Base-by-base conservation (phyloP, 371 early-diverging fungal species). In the Apophysomyces sp. region DNA sequence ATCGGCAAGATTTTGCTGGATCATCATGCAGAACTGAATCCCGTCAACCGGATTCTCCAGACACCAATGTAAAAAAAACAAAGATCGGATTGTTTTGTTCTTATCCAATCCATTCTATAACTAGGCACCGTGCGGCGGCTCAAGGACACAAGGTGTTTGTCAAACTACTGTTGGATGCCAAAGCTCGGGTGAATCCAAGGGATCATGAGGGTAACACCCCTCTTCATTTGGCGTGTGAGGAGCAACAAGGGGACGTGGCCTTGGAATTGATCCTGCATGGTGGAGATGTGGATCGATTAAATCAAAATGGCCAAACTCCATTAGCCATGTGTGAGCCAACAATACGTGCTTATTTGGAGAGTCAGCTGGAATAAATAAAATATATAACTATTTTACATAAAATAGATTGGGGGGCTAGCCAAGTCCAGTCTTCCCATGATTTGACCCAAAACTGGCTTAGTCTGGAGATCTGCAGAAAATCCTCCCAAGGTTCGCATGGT, bases 201-300 rank as follows among this genome's bases (percentile, higher is more conserved):
- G 87, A 87, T 34, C 52, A 57, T 16, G 75, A 73, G 8, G 73
- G 80, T 13, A 84, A 87, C 55, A 86, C 87, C 0, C 85, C 87
- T 3, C 53, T 87, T 64, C 87, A 87, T 57, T 41, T 84, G 55
- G 86, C 87, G 3, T 85, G 86, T 54, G 86, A 87, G 52, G 87
- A 86, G 52, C 81, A 78, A n/a, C 85, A 81, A 34, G 84, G 83
- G 2, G 84, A 83, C 53, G 78, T 81, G 9, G 84, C 82, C 6
- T 24, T 73, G 3, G 61, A 67, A 4, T 61, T 87, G 37, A 64
- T 87, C 16, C 71, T 85, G 58, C 57, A 74, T 18, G 77, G 78
- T 29, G 86, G 73, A 18, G 77, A 83, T 62, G 36, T 70, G 12
- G 83, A 83, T 57, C 63, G 67, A 16, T 57, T 77, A 12, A 86